Base-by-base conservation (phyloP, 2,329 filamentous ascomycete species). In the Xylaria sp. region DNA sequence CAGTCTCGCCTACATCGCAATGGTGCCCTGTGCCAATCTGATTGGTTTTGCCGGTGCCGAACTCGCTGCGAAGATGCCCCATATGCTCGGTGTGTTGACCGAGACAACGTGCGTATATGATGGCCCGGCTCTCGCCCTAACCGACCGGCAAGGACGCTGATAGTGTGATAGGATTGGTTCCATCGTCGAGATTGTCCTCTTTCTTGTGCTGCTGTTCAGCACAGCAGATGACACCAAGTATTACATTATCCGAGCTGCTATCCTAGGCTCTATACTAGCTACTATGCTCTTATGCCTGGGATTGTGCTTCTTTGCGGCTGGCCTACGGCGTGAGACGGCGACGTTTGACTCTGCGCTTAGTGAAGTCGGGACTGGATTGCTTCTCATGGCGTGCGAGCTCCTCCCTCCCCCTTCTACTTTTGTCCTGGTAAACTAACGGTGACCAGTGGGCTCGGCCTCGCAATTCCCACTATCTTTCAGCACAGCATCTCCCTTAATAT, bases 251-350 rank as follows among this genome's bases (percentile, higher is more conserved):
- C 88, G 93, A 75, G 92, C 92, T 60, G 93, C 93, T 29, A 94
- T 96, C 62, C 81, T 96, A 0, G 93, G 93, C 39, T 95, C 92
- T 0, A 91, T 96, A 50, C 79, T 97, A 38, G 92, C 93, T 13
- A 96, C 93, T 36, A 86, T 96, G 80, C 80, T 96, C 50, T 83
- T 96, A 0, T 96, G 93, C 72, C 80, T 96, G 29, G 93, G 93
- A 0, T 75, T 90, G 59, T 96, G 92, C 77, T 96, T 97, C 81
- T 88, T 95, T 68, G 86, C 89, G 25, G 92, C 92, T 45, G 93
- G 93, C 9, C 71, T 95, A 39, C 82, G 84, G 61, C 87, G 89
- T 36, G 84, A 91, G 5, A 87, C 91, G 71, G 87, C 93, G 71
- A 83, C 82, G 17, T 96, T 96, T 75, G 90, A 91, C 74, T 87